A percentile compares a stretch with the other conserved stretches of the same genome.
These are phyloP conservation scores for Lachancea lanzarotensis DNA, from an alignment of 805 yeast genomes.

Conservation along the genomic window DNA sequence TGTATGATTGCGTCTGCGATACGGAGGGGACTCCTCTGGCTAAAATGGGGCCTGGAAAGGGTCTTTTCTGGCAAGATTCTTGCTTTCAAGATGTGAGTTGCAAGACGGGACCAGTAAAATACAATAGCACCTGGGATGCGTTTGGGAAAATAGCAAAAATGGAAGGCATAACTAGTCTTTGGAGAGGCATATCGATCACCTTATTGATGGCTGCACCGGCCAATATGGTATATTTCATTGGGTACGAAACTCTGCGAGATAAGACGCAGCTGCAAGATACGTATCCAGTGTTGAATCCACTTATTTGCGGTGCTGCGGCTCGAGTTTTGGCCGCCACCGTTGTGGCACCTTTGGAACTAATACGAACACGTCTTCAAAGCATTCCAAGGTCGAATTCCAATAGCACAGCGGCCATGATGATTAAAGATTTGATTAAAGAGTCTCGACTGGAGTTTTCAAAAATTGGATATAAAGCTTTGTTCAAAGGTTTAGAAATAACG, in stretches of 20 bases:
- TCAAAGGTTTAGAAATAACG: slow-evolving; percentile 81
- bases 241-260: slow-evolving; percentile 82
- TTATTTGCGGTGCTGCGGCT: slow-evolving; percentile 80
- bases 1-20: slow-evolving; percentile 39
- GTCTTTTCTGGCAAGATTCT: slow-evolving; percentile 29
- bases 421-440: slow-evolving; percentile 47
- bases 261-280: slow-evolving; percentile 46
- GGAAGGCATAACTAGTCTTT: slow-evolving; percentile 74
- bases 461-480: slow-evolving; percentile 60
- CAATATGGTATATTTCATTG: slow-evolving; percentile 88
- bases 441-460: slow-evolving; percentile 42
- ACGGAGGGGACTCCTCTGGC: slow-evolving; percentile 1
- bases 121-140: slow-evolving; percentile 72
- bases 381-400: slow-evolving; percentile 48
- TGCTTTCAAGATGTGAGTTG: slow-evolving; percentile 31
- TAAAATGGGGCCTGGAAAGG: slow-evolving; percentile 14
- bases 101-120: slow-evolving; percentile 24
- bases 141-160: slow-evolving; percentile 53
- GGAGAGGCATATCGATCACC: slow-evolving; percentile 85
- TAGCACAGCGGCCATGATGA: slow-evolving; percentile 27
- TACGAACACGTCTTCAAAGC: slow-evolving; percentile 88
- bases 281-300: slow-evolving; percentile 51
- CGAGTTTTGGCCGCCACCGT: slow-evolving; percentile 75
- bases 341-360: slow-evolving; percentile 80
- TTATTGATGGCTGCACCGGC: slow-evolving; percentile 87